These are phyloP conservation scores for Acanthamoeba royreba DNA, from an alignment of 208 protist genomes.

Conservation along the genomic window DNA sequence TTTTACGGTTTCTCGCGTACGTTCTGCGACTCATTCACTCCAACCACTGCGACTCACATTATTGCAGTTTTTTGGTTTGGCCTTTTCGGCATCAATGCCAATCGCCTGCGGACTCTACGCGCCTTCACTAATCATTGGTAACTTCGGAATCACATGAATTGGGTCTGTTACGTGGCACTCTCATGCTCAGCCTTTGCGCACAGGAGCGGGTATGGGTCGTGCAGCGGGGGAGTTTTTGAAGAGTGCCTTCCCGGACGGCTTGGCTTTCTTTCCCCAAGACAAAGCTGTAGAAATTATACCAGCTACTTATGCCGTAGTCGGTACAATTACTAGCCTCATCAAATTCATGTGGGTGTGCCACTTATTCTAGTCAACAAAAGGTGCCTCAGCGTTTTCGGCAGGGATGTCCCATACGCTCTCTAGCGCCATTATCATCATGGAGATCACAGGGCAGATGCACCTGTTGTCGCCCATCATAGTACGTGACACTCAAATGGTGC, in stretches of 20 bases:
- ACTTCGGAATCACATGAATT: not conserved
- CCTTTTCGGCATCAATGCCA: not conserved
- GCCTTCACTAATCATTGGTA: conserved; percentile 23
- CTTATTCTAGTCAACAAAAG: no score
- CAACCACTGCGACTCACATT: not conserved
- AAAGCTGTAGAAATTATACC: not conserved
- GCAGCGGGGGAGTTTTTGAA: not conserved
- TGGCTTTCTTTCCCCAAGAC: not conserved
- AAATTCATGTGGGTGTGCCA: not conserved
- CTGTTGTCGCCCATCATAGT: conserved; percentile 11
- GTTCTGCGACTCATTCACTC: not conserved
- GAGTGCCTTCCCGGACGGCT: not conserved
- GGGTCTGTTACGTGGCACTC: not conserved
- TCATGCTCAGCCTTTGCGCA: not conserved
- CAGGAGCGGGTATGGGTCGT: not conserved
- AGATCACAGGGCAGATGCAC: conserved; percentile 35
- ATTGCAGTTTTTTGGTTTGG: not conserved
- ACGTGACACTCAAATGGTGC: no score
- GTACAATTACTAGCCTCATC: not conserved
- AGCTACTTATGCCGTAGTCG: conserved; percentile 16
- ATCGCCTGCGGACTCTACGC: conserved; percentile 41
- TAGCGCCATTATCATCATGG: conserved; percentile 37
- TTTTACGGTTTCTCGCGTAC: not conserved
- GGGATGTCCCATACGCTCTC: conserved; percentile 44
- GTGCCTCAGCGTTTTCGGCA: conserved; percentile 26